Percentiles rank a stretch among this genome's conserved stretches.
phyloP scores from a whole-genome alignment of 331 rosid species.

The Quercus tomentella region DNA sequence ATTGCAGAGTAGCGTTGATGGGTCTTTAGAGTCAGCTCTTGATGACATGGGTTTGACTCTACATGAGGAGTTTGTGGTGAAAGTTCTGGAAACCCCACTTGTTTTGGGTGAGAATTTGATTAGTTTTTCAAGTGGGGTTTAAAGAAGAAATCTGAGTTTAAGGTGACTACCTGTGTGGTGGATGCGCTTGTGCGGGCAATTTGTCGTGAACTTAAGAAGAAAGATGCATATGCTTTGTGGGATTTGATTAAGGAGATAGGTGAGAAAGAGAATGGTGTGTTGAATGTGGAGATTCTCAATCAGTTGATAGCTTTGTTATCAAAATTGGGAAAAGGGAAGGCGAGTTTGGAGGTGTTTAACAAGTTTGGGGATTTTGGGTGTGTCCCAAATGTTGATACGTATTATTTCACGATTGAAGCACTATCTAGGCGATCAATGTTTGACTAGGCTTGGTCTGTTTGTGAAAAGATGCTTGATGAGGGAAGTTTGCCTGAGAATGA shows the following conservation, averaged over 20 bases:
- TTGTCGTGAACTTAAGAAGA: constrained; percentile 27
- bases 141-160: constrained; percentile 38
- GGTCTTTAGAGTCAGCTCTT: constrained; percentile 52
- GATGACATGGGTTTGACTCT: constrained; percentile 40
- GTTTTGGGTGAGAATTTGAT: constrained; percentile 52
- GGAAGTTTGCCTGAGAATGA: constrained; percentile 41
- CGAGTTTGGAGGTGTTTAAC: constrained; percentile 59
- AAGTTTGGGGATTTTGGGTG: constrained; percentile 46
- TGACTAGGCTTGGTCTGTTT: constrained; percentile 53
- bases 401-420: constrained; percentile 57
- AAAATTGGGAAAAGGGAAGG: constrained; percentile 64
- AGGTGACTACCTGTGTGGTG: constrained; percentile 30
- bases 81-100: constrained; percentile 37
- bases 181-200: constrained; percentile 38
- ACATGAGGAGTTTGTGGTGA: constrained; percentile 40
- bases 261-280: constrained; percentile 29
- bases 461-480: constrained; percentile 57
- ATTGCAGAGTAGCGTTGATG: constrained; percentile 40
- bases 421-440: constrained; percentile 47
- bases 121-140: constrained; percentile 60
- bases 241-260: constrained; percentile 57
- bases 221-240: constrained; percentile 52
- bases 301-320: constrained; percentile 48
- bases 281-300: constrained; percentile 43
- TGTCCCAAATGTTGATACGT: constrained; percentile 56